Evolutionary conservation across 2,329 filamentous ascomycete species (phyloP), one percentile per base, ranked within the genome.

Genomic region (Aciculosporium take): DNA sequence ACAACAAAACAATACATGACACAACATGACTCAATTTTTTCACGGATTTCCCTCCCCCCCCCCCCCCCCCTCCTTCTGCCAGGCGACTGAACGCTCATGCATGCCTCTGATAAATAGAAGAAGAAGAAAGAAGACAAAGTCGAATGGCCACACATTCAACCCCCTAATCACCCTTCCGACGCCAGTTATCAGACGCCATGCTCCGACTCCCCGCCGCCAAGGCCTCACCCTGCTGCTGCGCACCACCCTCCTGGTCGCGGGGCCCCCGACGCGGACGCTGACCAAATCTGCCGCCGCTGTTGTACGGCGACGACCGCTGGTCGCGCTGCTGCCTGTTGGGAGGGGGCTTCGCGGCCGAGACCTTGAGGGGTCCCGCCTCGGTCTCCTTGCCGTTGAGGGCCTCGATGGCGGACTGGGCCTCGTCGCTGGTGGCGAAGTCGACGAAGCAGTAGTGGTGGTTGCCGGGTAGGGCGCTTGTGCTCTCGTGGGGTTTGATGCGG

Each of bases 361-460:
- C 48, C 41, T 44, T 50, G 4, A 52, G 34, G 7, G 29, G 49
- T 17, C 55, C 56, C 5, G 49, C 51, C 9, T 52, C 39, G 12
- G 48, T 43, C 3, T 43, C 27, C 15, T 41, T 49, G 3, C 53
- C 55, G 17, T 56, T 44, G 0, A 59, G 49, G 1, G 48, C 34
- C 23, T 48, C 50, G 2, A 73, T 63, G 18, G 74, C 76, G 8
- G 57, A 57, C 27, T 66, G 56, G 0, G 73, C 74, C 46, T 79
- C 70, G 40, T 75, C 67, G 0, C 60, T 53, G 5, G 65, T 72
- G 37, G 61, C 62, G 42, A 81, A 69, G 50, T 81, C 76, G n/a
- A 81, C 72, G 45, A 81, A 81, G 49, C 74, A 74, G 56, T 76
- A 81, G 57, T 80, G 71, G 51, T 76, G 67, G 47, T 74, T 69